Base-by-base conservation (phyloP, 352 stramenopile genomes). In the Peronospora belbahrii region DNA sequence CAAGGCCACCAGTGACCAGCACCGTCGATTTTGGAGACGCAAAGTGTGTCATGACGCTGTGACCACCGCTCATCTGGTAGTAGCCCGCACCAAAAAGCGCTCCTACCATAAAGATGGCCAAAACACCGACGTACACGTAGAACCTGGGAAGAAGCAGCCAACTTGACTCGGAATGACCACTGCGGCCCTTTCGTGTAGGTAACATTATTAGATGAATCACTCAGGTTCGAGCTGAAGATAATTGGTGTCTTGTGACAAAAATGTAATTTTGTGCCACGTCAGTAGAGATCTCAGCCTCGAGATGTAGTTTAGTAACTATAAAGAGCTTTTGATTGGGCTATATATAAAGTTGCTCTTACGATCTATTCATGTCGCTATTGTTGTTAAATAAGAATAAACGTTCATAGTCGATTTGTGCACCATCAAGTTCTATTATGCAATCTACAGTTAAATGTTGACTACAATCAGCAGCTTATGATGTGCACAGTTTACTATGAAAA, bases 1-100 rank as follows among this genome's bases (percentile, higher is more conserved):
- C 81, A 17, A 92, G 60, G 0, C 81, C 81, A 3, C 81, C 81
- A 2, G 81, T 92, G 30, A 92, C 81, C 20, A 92, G 62, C 42
- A 92, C 76, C 2, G 73, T 83, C 1, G 73, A 55, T 20, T 78
- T 66, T 22, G 61, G 48, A 25, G 42, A 40, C 8, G 45, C 48
- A 22, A 62, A 52, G 44, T 46, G 51, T 33, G 56, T 52, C 22
- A 61, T 63, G 17, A 34, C 35, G 39, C 56, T 56, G 4, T 42
- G 44, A 22, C 63, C 48, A 15, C 59, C 45, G 34, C 48, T 67
- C n/a, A 48, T 74, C 43, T 74, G 56, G 33, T 81, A 67, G 60
- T 81, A 88, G 11, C 78, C 76, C 35, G 62, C 71, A 42, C 78
- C 78, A 18, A 86, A 85, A 50, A 90, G 67, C 31, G 58, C 51